phyloP scores from a whole-genome alignment of 495 filamentous ascomycete genomes.

The Amphirosellinia nigrospora region DNA sequence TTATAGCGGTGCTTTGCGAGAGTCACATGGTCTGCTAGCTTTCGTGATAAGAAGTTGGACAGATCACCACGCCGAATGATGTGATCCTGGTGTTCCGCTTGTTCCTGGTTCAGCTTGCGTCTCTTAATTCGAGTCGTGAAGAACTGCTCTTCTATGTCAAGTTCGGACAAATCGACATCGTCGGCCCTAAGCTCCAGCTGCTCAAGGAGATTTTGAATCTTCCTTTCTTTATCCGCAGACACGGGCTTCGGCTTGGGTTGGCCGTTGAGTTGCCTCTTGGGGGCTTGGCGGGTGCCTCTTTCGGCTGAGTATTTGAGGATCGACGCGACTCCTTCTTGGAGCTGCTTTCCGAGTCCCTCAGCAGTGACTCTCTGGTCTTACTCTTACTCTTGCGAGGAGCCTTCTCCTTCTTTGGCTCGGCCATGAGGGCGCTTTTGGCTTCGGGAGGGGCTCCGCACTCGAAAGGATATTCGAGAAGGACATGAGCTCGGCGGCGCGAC shows the following conservation, averaged over 20 bases:
- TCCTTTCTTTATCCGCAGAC: slow-evolving; percentile 71
- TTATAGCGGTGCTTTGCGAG: slow-evolving; percentile 58
- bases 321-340: slow-evolving; percentile 50
- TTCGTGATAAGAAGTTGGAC: slow-evolving; percentile 39
- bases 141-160: slow-evolving; percentile 60
- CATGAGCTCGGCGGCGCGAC: slow-evolving; percentile 82
- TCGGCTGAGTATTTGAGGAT: slow-evolving; percentile 50
- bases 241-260: slow-evolving; percentile 58
- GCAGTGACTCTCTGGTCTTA: slow-evolving; percentile 50
- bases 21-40: slow-evolving; percentile 52
- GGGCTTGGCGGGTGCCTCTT: slow-evolving; percentile 54
- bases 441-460: slow-evolving; percentile 65
- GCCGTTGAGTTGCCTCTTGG: slow-evolving; percentile 59
- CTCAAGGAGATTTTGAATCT: slow-evolving; percentile 65
- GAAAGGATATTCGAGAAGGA: slow-evolving; percentile 90
- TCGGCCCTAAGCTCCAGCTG: slow-evolving; percentile 74
- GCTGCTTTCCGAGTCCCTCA: slow-evolving; percentile 45
- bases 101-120: slow-evolving; percentile 61
- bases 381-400: slow-evolving; percentile 50
- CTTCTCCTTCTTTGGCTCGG: slow-evolving; percentile 42
- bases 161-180: slow-evolving; percentile 69
- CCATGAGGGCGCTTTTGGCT: slow-evolving; percentile 51
- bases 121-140: slow-evolving; percentile 67
- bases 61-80: slow-evolving; percentile 58
- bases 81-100: slow-evolving; percentile 61